phyloP scores from a whole-genome alignment of 371 early-diverging fungal genomes.

The Batrachochytrium dendrobatidis region DNA sequence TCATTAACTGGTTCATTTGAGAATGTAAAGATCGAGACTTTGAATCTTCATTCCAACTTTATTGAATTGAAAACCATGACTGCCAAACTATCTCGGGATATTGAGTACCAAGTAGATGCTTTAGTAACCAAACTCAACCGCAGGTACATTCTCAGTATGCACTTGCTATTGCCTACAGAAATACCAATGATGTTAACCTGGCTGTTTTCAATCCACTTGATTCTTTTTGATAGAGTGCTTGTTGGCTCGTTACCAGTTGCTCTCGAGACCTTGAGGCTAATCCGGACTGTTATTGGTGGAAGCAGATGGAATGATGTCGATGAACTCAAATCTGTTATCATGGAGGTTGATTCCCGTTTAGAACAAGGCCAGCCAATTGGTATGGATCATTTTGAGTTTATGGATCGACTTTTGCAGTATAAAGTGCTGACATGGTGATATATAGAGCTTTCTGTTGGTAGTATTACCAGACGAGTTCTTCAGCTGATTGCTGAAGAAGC shows the following conservation, averaged over 20 bases:
- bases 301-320: conserved; percentile 61
- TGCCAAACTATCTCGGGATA: not conserved
- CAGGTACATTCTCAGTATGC: not conserved
- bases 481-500: conserved; percentile 74
- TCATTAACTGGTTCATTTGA: too few relatives aligned
- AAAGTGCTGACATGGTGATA: too few relatives aligned
- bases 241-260: conserved; percentile 69
- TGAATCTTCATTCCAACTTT: too few relatives aligned
- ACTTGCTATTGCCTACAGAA: too few relatives aligned
- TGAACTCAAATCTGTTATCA: conserved; percentile 53
- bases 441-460: conserved; percentile 76
- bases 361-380: conserved; percentile 78
- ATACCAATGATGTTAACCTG: too few relatives aligned
- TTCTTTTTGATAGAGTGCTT: conserved; percentile 65
- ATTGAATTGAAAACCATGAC: too few relatives aligned
- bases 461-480: conserved; percentile 76
- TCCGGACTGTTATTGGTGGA: conserved; percentile 68
- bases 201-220: too few relatives aligned
- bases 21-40: too few relatives aligned
- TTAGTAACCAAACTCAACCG: conserved; percentile 1
- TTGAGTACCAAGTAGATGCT: not conserved
- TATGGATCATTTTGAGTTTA: conserved; percentile 11
- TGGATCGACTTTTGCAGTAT: not conserved
- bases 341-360: conserved; percentile 59
- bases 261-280: conserved; percentile 68